A percentile compares a stretch with the other conserved stretches of the same genome.
Conservation (phyloP, 1,139 yeast species). For the Geotrichum fermentans region DNA sequence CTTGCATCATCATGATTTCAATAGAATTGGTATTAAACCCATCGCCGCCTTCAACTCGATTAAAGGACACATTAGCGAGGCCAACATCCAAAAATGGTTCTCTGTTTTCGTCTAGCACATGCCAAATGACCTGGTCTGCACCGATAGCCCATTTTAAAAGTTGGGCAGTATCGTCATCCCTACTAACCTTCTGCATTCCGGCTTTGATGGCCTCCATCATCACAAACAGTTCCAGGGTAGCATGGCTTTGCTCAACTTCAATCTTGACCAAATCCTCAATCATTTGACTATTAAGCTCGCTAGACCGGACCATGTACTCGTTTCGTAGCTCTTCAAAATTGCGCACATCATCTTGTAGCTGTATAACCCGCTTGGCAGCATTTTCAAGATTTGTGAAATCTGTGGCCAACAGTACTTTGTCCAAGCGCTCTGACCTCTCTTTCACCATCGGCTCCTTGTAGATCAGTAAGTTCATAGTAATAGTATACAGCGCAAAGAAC, state of each 20-base stretch:
- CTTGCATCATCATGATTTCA: conserved; percentile 60
- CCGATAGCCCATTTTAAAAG: conserved; percentile 56
- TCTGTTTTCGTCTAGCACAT: conserved; percentile 56
- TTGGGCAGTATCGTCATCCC: conserved; percentile 39
- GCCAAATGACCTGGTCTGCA: conserved; percentile 70
- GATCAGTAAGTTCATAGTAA: conserved; percentile 60
- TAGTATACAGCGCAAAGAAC: conserved; percentile 60
- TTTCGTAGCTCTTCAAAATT: conserved; percentile 45
- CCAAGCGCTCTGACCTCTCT: conserved; percentile 53
- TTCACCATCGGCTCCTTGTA: conserved; percentile 61
- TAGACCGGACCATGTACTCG: conserved; percentile 38
- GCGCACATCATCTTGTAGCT: conserved; percentile 54
- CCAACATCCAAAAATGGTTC: conserved; percentile 70
- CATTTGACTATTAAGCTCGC: conserved; percentile 27
- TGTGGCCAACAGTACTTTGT: conserved; percentile 62
- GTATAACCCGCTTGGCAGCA: conserved; percentile 49
- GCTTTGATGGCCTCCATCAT: conserved; percentile 63
- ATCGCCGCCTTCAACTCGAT: conserved; percentile 56
- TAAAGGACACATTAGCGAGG: conserved; percentile 57
- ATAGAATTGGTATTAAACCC: conserved; percentile 60
- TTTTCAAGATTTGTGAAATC: conserved; percentile 60
- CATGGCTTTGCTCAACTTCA: conserved; percentile 55
- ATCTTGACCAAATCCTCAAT: conserved; percentile 39
- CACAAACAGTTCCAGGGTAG: conserved; percentile 55
- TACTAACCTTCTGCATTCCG: conserved; percentile 43